Evolutionary conservation across 2,329 filamentous ascomycete genomes (phyloP).

Genomic region (Domatiomyces catenatus): DNA sequence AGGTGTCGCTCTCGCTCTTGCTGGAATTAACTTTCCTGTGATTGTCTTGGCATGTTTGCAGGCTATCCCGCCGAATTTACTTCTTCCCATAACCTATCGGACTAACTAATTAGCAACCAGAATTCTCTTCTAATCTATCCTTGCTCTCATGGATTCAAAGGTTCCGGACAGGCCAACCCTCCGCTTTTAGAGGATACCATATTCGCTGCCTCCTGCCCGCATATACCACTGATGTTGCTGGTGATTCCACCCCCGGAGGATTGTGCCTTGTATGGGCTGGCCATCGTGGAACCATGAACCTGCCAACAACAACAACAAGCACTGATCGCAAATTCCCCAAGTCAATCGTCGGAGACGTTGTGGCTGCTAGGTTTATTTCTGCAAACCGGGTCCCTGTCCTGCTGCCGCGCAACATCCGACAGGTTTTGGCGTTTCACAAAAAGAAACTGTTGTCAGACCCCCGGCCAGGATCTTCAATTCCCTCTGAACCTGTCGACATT

Average conservation of each 20-base stretch:
- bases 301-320: neutral
- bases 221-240: neutral
- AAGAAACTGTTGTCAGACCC: neutral
- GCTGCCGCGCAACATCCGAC: neutral
- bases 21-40: too few species aligned
- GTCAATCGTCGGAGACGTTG: neutral
- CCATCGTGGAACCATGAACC: neutral
- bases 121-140: neutral
- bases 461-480: neutral
- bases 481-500: neutral
- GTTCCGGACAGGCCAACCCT: neutral
- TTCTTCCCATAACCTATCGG: neutral
- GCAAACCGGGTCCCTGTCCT: neutral
- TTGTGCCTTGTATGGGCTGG: neutral
- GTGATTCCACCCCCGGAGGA: neutral
- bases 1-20: too few species aligned
- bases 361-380: neutral
- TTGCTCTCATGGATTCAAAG: neutral
- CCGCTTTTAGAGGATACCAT: neutral
- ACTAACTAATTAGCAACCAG: neutral
- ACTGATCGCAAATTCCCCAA: neutral
- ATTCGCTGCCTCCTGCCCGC: neutral
- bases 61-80: neutral
- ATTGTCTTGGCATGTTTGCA: neutral
- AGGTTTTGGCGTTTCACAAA: neutral